phyloP scores from a whole-genome alignment of 164 flowering plant genomes.

The Houttuynia cordata region DNA sequence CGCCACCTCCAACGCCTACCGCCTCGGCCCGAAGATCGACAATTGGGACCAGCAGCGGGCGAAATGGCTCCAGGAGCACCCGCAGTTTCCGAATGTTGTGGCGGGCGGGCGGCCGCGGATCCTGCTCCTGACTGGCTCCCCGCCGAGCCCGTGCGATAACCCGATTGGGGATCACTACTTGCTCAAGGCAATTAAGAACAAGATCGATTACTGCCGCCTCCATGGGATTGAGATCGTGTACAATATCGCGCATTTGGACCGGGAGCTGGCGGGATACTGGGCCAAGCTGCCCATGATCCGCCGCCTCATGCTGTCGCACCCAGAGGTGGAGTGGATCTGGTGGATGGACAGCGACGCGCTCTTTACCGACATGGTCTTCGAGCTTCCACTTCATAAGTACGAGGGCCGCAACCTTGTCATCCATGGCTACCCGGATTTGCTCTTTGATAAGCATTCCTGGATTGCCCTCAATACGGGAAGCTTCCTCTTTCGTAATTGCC shows the following conservation, averaged over 20 bases:
- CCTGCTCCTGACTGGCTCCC: slow-evolving; percentile 70
- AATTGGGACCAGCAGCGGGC: slow-evolving; percentile 56
- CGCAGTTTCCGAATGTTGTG: slow-evolving; percentile 41
- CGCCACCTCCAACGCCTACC: slow-evolving; percentile 35
- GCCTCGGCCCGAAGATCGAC: slow-evolving; percentile 55
- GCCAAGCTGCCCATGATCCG: slow-evolving; percentile 78
- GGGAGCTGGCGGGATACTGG: slow-evolving; percentile 87
- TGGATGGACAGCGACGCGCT: slow-evolving; percentile 99
- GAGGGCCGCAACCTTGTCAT: slow-evolving; percentile 50
- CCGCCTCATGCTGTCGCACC: slow-evolving; percentile 69
- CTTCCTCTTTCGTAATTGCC: slow-evolving; percentile 75
- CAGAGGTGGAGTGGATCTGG: slow-evolving; percentile 95
- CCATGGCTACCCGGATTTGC: slow-evolving; percentile 80
- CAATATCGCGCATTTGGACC: slow-evolving; percentile 76
- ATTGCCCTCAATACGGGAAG: slow-evolving; percentile 85
- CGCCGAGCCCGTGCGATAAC: slow-evolving; percentile 80
- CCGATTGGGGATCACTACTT: slow-evolving; percentile 84
- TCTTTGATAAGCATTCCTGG: slow-evolving; percentile 77
- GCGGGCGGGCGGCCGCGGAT: slow-evolving; percentile 38
- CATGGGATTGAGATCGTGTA: slow-evolving; percentile 86
- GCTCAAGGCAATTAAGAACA: slow-evolving; percentile 65
- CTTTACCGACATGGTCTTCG: slow-evolving; percentile 88
- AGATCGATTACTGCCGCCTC: slow-evolving; percentile 81
- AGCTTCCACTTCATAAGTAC: slow-evolving; percentile 64
- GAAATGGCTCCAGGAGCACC: slow-evolving; percentile 52